phyloP scores from a whole-genome alignment of 108 stramenopile genomes.

The Cyclotella choctawhatcheeana region DNA sequence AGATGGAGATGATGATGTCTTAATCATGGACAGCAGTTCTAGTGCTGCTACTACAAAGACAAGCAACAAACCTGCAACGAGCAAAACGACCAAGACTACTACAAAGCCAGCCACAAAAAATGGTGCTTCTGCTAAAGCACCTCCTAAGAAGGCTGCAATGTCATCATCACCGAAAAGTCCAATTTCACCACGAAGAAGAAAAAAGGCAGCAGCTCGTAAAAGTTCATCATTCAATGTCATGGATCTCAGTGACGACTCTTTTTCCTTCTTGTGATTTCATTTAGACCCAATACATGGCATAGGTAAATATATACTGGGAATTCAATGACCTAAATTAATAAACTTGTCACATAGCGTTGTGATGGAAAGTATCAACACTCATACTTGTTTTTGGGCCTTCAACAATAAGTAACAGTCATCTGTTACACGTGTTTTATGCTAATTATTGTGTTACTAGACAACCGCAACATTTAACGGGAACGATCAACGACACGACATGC shows the following conservation, averaged over 20 bases:
- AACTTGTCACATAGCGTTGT: too few species aligned
- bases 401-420: too few species aligned
- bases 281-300: too few species aligned
- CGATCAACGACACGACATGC: conserved; percentile 81
- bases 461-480: conserved; percentile 31
- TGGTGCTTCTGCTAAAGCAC: neutral
- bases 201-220: conserved; percentile 19
- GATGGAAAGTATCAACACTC: too few species aligned
- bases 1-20: conserved; percentile 22
- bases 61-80: neutral
- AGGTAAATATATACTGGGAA: too few species aligned
- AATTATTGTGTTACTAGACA: neutral
- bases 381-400: too few species aligned
- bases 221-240: neutral
- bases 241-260: conserved; percentile 27
- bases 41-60: neutral
- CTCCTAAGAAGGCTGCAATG: neutral
- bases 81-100: neutral
- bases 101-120: conserved; percentile 5
- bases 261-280: conserved; percentile 15
- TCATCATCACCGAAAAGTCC: conserved; percentile 14
- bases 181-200: conserved; percentile 16
- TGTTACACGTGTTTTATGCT: too few species aligned
- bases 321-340: too few species aligned
- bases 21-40: conserved; percentile 1